Percentiles rank a stretch among this genome's conserved stretches.
phyloP scores from a whole-genome alignment of 1,284 basidiomycete genomes.

The Ustilago nuda region DNA sequence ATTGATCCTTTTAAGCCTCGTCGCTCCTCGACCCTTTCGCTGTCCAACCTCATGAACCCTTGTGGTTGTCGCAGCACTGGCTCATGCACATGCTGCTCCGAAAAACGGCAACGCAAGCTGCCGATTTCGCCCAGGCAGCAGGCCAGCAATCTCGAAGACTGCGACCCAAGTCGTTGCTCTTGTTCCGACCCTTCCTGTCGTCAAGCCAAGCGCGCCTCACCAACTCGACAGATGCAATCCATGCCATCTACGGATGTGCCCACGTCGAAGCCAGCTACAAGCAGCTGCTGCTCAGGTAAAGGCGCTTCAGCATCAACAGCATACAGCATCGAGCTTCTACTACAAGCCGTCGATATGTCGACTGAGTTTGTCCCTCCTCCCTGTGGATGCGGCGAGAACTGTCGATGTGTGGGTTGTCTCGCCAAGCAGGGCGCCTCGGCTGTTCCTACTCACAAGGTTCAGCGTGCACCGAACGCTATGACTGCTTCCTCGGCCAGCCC shows the following conservation, averaged over 20 bases:
- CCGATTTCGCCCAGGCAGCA: slow-evolving; percentile 19
- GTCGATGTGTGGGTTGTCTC: slow-evolving; percentile 45
- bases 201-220: background rate
- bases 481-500: slow-evolving; percentile 30
- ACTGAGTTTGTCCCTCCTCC: slow-evolving; percentile 43
- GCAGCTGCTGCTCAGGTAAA: slow-evolving; percentile 28
- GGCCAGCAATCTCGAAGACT: background rate
- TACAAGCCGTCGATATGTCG: slow-evolving; percentile 54
- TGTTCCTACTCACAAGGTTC: background rate
- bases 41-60: slow-evolving; percentile 60
- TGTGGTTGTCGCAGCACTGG: slow-evolving; percentile 52
- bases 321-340: slow-evolving; percentile 47
- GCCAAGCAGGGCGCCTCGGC: slow-evolving; percentile 15
- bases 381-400: slow-evolving; percentile 42
- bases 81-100: slow-evolving; percentile 44
- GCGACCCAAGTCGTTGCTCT: slow-evolving; percentile 17
- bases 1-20: slow-evolving; percentile 5
- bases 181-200: slow-evolving; percentile 21
- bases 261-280: background rate
- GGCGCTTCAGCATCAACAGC: slow-evolving; percentile 17
- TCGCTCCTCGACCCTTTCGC: slow-evolving; percentile 46
- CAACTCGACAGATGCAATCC: background rate
- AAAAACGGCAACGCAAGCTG: slow-evolving; percentile 12
- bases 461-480: slow-evolving; percentile 17
- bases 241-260: background rate